Conservation (phyloP, 2,329 filamentous ascomycete genomes). For the Aspergillus fumigatus region DNA sequence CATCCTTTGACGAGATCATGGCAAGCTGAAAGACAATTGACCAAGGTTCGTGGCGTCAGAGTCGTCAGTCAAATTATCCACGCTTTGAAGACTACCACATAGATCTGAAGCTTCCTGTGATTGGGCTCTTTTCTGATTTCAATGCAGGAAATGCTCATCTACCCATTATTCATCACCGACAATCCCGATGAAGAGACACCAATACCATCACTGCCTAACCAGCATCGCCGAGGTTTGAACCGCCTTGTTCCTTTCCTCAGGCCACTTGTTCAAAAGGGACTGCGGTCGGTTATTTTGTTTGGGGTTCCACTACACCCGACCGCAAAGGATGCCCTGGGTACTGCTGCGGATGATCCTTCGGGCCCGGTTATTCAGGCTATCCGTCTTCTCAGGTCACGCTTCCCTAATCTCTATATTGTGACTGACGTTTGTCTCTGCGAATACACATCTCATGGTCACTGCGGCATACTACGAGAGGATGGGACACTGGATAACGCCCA, state of each 20-base stretch:
- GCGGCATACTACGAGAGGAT: constrained; percentile 90
- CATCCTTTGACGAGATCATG: constrained; percentile 74
- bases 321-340: constrained; percentile 87
- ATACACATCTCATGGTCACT: constrained; percentile 97
- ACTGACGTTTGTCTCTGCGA: constrained; percentile 96
- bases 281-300: constrained; percentile 91
- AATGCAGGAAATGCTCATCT: constrained; percentile 90
- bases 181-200: constrained; percentile 85
- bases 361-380: constrained; percentile 89
- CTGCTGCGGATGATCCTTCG: constrained; percentile 83
- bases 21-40: constrained; percentile 80
- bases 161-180: constrained; percentile 94
- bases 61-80: not conserved
- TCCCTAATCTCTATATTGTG: constrained; percentile 86
- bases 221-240: constrained; percentile 83
- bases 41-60: constrained; percentile 57
- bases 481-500: constrained; percentile 88
- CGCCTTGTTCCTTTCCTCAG: constrained; percentile 78
- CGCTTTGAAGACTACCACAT: not conserved
- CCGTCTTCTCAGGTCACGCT: constrained; percentile 73
- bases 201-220: constrained; percentile 86
- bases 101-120: not conserved
- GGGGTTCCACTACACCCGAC: constrained; percentile 79
- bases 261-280: constrained; percentile 81
- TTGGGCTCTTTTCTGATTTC: constrained; percentile 1